These are phyloP conservation scores for Dentiscutata heterogama DNA, from an alignment of 371 early-diverging fungal genomes.

Conservation along the genomic window DNA sequence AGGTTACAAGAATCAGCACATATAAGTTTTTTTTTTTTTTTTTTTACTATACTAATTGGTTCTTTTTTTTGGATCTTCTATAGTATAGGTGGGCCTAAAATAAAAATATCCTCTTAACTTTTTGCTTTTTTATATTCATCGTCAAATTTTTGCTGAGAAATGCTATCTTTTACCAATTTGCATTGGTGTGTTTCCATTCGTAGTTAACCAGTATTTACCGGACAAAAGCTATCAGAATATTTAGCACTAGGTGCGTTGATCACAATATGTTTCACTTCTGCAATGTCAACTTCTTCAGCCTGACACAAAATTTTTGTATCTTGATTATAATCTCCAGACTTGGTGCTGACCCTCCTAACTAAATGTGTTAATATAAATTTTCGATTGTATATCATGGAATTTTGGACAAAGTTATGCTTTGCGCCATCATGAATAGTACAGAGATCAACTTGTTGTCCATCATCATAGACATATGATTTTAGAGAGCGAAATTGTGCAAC, in stretches of 20 bases:
- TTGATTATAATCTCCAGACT: conserved; percentile 20
- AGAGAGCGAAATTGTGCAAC: background rate
- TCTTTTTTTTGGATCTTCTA: too few relatives aligned
- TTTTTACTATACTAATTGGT: too few relatives aligned
- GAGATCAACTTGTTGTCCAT: background rate
- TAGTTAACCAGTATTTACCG: background rate
- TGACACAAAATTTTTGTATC: background rate
- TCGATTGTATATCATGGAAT: background rate
- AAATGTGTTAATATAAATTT: background rate
- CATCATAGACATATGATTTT: conserved; percentile 6
- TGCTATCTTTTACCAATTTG: conserved; percentile 44
- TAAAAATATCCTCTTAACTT: conserved; percentile 49
- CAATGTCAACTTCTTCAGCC: background rate
- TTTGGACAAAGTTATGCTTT: background rate
- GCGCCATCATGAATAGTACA: conserved; percentile 4
- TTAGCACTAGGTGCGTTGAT: background rate
- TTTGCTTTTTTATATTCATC: conserved; percentile 48
- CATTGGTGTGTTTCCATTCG: conserved; percentile 48
- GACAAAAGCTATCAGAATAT: background rate
- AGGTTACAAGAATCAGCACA: too few relatives aligned
- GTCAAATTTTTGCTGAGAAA: conserved; percentile 39
- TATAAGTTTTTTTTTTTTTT: too few relatives aligned
- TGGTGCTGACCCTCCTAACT: background rate
- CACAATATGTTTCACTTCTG: background rate
- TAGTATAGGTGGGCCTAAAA: conserved; percentile 6